phyloP scores from a whole-genome alignment of 2,329 filamentous ascomycete genomes.

The Fusarium sp. region DNA sequence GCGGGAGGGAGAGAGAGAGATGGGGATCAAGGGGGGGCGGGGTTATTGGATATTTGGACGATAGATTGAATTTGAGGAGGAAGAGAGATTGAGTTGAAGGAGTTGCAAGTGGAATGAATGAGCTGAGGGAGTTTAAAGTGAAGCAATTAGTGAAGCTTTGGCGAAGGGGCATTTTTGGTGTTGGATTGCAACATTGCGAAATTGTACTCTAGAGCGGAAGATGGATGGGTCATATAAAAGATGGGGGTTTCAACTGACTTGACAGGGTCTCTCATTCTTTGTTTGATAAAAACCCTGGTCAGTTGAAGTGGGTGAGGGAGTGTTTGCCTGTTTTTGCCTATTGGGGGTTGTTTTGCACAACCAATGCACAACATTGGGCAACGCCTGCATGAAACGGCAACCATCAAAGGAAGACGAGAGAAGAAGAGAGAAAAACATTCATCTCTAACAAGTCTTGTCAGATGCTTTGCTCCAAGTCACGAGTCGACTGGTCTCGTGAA shows the following conservation, averaged over 20 bases:
- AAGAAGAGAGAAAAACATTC: not conserved
- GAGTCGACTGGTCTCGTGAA: not conserved
- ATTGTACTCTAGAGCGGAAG: not conserved
- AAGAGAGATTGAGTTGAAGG: constrained; percentile 11
- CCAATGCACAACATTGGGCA: constrained; percentile 3
- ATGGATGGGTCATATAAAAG: constrained; percentile 4
- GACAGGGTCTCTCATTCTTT: not conserved
- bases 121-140: constrained; percentile 4
- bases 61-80: constrained; percentile 27
- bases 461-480: not conserved
- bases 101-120: constrained; percentile 6
- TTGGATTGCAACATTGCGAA: not conserved
- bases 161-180: not conserved
- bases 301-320: not conserved
- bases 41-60: constrained; percentile 37
- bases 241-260: constrained; percentile 9
- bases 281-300: not conserved
- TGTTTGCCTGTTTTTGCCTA: constrained; percentile 24
- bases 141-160: not conserved
- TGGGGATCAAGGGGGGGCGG: constrained; percentile 27
- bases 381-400: not conserved
- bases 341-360: constrained; percentile 24
- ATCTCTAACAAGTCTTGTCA: not conserved
- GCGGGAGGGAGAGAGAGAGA: constrained; percentile 18
- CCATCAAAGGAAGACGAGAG: not conserved